Evolutionary conservation across 2,329 filamentous ascomycete species (phyloP).

Genomic region (Beauveria sp.): DNA sequence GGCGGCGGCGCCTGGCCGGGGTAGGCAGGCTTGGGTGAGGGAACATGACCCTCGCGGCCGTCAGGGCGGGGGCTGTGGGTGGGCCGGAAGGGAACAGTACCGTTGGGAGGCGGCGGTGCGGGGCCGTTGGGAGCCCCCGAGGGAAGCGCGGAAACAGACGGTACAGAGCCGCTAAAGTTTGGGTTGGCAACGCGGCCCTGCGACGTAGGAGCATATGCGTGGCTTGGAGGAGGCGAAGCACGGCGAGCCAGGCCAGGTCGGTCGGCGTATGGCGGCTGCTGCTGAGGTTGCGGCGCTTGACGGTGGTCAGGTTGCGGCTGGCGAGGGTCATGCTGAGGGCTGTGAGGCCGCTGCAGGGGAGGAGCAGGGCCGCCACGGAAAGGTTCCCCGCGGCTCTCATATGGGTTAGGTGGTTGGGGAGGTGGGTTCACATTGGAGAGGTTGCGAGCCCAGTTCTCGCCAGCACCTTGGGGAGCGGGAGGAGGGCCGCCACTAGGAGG

Average conservation of each 20-base stretch:
- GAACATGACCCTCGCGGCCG: constrained; percentile 63
- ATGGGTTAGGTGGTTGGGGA: constrained; percentile 71
- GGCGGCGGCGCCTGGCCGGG: constrained; percentile 59
- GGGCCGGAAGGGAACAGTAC: constrained; percentile 62
- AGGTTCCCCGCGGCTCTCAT: constrained; percentile 64
- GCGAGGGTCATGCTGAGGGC: constrained; percentile 59
- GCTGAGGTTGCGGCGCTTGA: constrained; percentile 1
- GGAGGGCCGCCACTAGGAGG: constrained; percentile 45
- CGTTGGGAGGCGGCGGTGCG: constrained; percentile 34
- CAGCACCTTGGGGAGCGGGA: constrained; percentile 52
- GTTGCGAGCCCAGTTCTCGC: constrained; percentile 52
- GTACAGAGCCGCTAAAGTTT: constrained; percentile 49
- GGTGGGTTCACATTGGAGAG: constrained; percentile 73
- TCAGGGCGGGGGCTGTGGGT: constrained; percentile 77
- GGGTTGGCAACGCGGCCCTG: constrained; percentile 52
- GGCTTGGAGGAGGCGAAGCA: constrained; percentile 25
- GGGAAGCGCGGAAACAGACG: constrained; percentile 31
- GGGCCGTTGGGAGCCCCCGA: constrained; percentile 23
- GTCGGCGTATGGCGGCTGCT: constrained; percentile 7
- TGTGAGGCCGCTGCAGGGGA: constrained; percentile 63
- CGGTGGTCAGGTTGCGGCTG: constrained; percentile 42
- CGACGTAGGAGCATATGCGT: constrained; percentile 45
- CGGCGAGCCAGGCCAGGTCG: constrained; percentile 15
- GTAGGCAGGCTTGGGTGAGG: constrained; percentile 86
- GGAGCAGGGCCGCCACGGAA: constrained; percentile 61